Conservation (phyloP, 345 rosid genomes). For the Eucalyptus curtisii region DNA sequence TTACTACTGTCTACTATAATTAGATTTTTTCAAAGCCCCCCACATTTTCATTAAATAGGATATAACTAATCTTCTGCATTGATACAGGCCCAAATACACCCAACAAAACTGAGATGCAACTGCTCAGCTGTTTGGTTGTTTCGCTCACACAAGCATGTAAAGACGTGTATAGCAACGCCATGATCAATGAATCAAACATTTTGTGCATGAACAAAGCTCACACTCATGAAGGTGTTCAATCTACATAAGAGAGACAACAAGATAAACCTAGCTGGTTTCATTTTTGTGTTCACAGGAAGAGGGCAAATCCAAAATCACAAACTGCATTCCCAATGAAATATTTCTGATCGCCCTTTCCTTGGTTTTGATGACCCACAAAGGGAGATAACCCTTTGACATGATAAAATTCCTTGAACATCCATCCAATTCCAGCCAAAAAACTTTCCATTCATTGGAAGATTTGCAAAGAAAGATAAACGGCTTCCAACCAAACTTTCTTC, state of each 20-base stretch:
- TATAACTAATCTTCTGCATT: background rate
- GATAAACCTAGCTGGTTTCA: background rate
- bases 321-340: background rate
- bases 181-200: background rate
- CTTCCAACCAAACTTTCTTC: background rate
- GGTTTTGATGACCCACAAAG: background rate
- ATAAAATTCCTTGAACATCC: background rate
- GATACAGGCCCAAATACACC: background rate
- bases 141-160: background rate
- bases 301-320: background rate
- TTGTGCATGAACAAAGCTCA: background rate
- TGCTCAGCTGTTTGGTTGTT: background rate
- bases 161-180: background rate
- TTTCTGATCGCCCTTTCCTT: background rate
- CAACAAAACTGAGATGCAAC: background rate
- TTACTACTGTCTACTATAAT: background rate
- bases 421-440: background rate
- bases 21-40: background rate
- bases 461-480: background rate
- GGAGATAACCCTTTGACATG: background rate
- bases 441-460: background rate
- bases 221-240: background rate
- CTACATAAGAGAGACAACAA: background rate
- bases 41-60: background rate
- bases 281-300: background rate